A percentile compares a stretch with the other conserved stretches of the same genome.
These are phyloP conservation scores for Crithidia expoeki DNA, from an alignment of 208 protist species.

Conservation along the genomic window DNA sequence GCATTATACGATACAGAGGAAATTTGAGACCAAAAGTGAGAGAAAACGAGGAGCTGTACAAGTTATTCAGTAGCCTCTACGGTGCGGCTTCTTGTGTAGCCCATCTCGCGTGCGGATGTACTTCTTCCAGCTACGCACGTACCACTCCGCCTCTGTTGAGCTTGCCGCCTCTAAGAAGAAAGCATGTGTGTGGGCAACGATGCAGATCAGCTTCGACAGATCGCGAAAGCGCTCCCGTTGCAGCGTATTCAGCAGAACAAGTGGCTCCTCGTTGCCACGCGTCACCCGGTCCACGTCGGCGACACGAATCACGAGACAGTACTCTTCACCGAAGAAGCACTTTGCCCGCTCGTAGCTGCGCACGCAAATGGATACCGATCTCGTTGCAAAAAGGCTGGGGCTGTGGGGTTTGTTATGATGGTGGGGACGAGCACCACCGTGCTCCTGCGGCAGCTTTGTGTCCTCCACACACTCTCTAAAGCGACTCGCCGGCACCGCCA, in stretches of 20 bases:
- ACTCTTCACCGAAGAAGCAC: constrained; percentile 42
- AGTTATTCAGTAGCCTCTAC: neutral
- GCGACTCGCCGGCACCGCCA: constrained; percentile 41
- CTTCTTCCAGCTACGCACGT: constrained; percentile 35
- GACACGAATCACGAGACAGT: constrained; percentile 41
- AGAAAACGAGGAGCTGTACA: constrained; percentile 8
- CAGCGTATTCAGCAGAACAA: constrained; percentile 25
- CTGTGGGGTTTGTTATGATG: neutral
- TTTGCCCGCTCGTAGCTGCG: constrained; percentile 37
- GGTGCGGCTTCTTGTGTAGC: neutral
- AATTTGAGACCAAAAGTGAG: neutral
- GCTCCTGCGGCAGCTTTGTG: constrained; percentile 18
- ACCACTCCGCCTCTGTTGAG: constrained; percentile 39
- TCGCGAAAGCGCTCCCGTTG: constrained; percentile 37
- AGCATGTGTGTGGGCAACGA: constrained; percentile 52
- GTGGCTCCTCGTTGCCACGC: constrained; percentile 51
- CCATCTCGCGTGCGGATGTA: constrained; percentile 14
- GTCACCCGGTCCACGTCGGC: constrained; percentile 50
- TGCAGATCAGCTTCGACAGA: constrained; percentile 45
- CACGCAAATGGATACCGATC: constrained; percentile 26
- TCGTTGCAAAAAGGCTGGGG: neutral
- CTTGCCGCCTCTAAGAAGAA: constrained; percentile 58
- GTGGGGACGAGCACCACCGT: neutral
- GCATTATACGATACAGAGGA: neutral
- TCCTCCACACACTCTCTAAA: constrained; percentile 30